phyloP scores from a whole-genome alignment of 2,329 filamentous ascomycete species.

The Lasiodiplodia sp. region DNA sequence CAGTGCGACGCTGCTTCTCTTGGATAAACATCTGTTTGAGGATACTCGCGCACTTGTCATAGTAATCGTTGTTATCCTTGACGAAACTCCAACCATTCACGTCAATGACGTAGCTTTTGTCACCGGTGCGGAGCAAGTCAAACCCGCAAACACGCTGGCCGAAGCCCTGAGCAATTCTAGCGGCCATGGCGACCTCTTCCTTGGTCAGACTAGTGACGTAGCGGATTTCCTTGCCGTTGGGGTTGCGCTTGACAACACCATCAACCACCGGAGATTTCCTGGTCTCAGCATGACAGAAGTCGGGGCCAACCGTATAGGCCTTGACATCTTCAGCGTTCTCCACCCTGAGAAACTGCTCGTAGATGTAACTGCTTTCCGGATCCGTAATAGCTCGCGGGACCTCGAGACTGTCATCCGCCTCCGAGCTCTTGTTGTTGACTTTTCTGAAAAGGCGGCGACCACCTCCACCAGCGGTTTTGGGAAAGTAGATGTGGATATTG shows the following conservation, averaged over 20 bases:
- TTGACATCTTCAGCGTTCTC: conserved; percentile 99
- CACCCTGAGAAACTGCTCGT: conserved; percentile 95
- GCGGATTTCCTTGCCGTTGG: conserved; percentile 94
- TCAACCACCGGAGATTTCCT: conserved; percentile 97
- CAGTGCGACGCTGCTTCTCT: conserved; percentile 72
- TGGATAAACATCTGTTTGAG: conserved; percentile 86
- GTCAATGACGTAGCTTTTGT: conserved; percentile 96
- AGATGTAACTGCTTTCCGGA: conserved; percentile 84
- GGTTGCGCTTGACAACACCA: conserved; percentile 93
- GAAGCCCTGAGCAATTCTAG: conserved; percentile 89
- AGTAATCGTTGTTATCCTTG: conserved; percentile 99
- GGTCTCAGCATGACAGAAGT: conserved; percentile 95
- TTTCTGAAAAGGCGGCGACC: conserved; percentile 94
- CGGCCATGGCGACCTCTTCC: conserved; percentile 84
- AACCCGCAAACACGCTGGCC: conserved; percentile 96
- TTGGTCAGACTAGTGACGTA: conserved; percentile 87
- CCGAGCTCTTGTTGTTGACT: conserved; percentile 98
- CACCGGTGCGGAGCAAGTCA: conserved; percentile 85
- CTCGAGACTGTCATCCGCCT: conserved; percentile 80
- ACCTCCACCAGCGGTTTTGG: conserved; percentile 83
- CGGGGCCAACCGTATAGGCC: conserved; percentile 92
- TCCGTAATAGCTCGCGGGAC: conserved; percentile 84
- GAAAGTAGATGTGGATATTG: conserved; percentile 98
- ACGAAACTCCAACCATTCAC: conserved; percentile 99
- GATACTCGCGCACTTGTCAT: conserved; percentile 87